Conservation (phyloP, 2,329 filamentous ascomycete species). For the Claviceps digitariae region DNA sequence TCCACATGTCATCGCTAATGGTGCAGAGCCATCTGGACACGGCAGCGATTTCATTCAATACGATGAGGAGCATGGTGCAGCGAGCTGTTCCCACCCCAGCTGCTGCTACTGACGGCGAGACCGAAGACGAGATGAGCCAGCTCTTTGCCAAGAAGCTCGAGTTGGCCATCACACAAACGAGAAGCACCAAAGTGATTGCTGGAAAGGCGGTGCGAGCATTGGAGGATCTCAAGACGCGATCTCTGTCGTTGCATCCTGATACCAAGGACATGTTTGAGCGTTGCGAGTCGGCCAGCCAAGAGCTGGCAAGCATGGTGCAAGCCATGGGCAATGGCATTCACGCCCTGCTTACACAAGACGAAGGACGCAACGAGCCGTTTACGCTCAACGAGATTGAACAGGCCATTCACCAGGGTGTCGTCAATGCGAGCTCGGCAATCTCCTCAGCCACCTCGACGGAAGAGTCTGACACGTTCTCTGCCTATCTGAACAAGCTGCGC, state of each 20-base stretch:
- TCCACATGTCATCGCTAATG: conserved; percentile 62
- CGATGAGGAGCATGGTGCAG: conserved; percentile 53
- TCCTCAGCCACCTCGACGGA: background rate
- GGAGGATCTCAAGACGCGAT: conserved; percentile 63
- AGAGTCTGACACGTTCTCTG: conserved; percentile 58
- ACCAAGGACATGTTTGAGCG: conserved; percentile 56
- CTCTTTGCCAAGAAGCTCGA: conserved; percentile 61
- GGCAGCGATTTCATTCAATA: conserved; percentile 52
- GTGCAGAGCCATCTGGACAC: conserved; percentile 76
- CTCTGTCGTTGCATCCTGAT: conserved; percentile 57
- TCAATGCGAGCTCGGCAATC: conserved; percentile 31
- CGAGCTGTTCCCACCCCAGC: conserved; percentile 36
- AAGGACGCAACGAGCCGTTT: conserved; percentile 54
- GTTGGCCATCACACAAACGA: conserved; percentile 56
- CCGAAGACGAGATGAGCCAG: conserved; percentile 51
- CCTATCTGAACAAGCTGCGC: conserved; percentile 54
- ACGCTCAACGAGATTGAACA: conserved; percentile 53
- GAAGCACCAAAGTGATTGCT: conserved; percentile 72
- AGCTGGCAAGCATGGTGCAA: conserved; percentile 53
- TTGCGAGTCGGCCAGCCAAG: conserved; percentile 49
- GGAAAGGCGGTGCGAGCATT: conserved; percentile 66
- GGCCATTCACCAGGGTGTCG: conserved; percentile 42
- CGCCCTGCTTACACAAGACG: conserved; percentile 49
- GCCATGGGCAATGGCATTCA: conserved; percentile 55
- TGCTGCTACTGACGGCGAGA: conserved; percentile 12